phyloP scores from a whole-genome alignment of 1,284 basidiomycete species.

The Cutaneotrichosporon sp. region DNA sequence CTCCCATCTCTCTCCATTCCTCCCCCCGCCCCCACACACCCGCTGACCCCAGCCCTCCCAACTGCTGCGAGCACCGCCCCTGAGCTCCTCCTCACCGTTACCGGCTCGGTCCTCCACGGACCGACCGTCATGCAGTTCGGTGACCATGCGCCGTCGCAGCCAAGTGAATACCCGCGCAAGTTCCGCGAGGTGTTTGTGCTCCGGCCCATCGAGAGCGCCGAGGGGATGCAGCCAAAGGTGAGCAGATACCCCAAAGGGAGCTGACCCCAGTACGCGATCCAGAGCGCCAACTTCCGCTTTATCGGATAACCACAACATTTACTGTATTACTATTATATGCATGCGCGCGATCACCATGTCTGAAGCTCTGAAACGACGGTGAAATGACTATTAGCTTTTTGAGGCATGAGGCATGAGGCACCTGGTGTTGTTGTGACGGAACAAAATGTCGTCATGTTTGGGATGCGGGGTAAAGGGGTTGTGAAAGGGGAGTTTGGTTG shows the following conservation, averaged over 20 bases:
- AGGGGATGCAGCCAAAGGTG: constrained; percentile 48
- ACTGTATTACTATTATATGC: background rate
- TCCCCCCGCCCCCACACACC: background rate
- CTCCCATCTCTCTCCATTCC: no score
- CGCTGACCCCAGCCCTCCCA: constrained; percentile 20
- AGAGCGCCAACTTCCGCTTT: constrained; percentile 48
- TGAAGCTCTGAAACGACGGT: background rate
- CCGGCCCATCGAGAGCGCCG: constrained; percentile 36
- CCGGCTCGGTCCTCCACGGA: constrained; percentile 46
- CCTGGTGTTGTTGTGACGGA: no score
- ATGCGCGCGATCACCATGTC: background rate
- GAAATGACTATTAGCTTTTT: no score
- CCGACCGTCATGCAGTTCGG: constrained; percentile 35
- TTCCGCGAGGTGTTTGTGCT: constrained; percentile 50
- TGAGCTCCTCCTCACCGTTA: constrained; percentile 45
- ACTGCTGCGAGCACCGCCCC: constrained; percentile 32
- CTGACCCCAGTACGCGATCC: constrained; percentile 40
- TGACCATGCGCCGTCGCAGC: constrained; percentile 25
- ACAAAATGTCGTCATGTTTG: no score
- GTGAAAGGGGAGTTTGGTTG: no score
- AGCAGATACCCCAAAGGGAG: background rate
- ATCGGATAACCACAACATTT: constrained; percentile 32
- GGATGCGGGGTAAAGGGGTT: no score
- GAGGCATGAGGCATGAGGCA: no score
- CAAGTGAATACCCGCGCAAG: constrained; percentile 42